These are phyloP conservation scores for Dictyostelium firmibasis DNA, from an alignment of 78 protist genomes.

Conservation along the genomic window DNA sequence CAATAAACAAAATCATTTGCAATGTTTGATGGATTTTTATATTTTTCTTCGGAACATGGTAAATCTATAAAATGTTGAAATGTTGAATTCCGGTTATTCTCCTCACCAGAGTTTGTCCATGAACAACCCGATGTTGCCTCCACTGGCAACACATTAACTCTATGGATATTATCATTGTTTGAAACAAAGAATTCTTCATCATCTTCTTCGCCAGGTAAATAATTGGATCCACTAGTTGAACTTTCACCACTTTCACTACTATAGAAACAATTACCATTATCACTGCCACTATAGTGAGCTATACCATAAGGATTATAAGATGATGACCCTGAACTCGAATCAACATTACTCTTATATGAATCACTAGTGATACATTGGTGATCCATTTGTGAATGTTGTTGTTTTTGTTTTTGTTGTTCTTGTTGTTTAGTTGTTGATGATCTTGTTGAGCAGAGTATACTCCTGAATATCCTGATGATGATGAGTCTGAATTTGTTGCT, in stretches of 20 bases:
- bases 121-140: neutral
- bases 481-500: neutral
- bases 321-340: neutral
- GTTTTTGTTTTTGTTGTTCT: neutral
- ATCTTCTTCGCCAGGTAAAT: neutral
- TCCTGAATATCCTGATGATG: neutral
- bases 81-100: constrained; percentile 23
- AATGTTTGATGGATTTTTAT: constrained; percentile 38
- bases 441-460: neutral
- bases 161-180: neutral
- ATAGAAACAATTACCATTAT: neutral
- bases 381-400: neutral
- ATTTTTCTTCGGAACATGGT: constrained; percentile 33
- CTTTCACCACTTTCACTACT: constrained; percentile 5
- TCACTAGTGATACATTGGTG: neutral
- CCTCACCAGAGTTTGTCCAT: neutral
- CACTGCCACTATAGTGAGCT: neutral
- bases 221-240: neutral
- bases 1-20: constrained; percentile 77
- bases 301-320: constrained; percentile 4
- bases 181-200: constrained; percentile 6
- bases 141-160: neutral
- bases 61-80: constrained; percentile 40
- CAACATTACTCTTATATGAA: neutral
- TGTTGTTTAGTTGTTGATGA: neutral